These are phyloP conservation scores for Solanum stenotomum DNA, from an alignment of 257 asterid genomes.

Conservation along the genomic window DNA sequence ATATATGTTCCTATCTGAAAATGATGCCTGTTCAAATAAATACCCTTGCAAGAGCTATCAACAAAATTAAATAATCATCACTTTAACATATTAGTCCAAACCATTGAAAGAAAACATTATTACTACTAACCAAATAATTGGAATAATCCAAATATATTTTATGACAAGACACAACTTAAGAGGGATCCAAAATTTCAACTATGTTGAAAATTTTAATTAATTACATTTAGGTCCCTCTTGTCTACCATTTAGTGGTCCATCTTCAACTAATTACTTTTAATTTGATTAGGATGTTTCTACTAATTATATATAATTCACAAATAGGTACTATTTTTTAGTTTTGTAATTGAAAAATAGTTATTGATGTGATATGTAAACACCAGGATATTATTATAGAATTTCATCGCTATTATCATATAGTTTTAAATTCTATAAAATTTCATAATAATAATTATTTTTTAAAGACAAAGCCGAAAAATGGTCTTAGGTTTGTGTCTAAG, in stretches of 20 bases:
- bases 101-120: background rate
- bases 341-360: background rate
- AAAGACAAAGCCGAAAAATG: background rate
- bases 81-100: slow-evolving; percentile 2
- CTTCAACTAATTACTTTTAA: background rate
- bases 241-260: background rate
- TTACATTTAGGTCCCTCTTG: background rate
- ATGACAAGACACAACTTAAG: background rate
- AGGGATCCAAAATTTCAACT: background rate
- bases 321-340: background rate
- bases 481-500: no score
- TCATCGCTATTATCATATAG: background rate
- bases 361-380: background rate
- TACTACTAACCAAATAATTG: background rate
- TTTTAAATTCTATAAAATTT: background rate
- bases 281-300: background rate
- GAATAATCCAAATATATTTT: slow-evolving; percentile 7
- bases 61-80: background rate
- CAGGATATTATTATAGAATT: background rate
- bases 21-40: slow-evolving; percentile 16
- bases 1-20: slow-evolving; percentile 14
- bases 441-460: background rate
- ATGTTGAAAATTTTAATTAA: background rate
- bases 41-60: slow-evolving; percentile 6
- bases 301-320: background rate